Conservation (phyloP, 495 filamentous ascomycete genomes). For the Hyaloscypha variabilis region DNA sequence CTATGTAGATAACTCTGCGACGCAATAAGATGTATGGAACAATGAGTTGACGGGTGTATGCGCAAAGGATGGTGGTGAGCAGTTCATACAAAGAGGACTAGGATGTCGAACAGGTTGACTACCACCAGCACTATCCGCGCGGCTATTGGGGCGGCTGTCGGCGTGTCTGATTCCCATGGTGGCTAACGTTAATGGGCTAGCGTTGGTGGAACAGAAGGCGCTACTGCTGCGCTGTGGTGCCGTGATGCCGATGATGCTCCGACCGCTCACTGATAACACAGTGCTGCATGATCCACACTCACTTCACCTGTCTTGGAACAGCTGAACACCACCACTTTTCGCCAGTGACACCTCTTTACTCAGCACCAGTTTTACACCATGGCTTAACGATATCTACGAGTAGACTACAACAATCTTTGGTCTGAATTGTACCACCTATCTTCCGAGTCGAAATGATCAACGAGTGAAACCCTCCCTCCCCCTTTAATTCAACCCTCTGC, state of each 20-base stretch:
- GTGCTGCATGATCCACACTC: background rate
- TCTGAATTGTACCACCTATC: background rate
- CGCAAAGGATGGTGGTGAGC: background rate
- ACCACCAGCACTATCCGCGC: too few relatives aligned
- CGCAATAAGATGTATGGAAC: background rate
- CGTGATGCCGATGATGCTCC: background rate
- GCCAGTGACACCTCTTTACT: background rate
- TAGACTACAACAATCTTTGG: background rate
- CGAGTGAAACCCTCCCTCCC: constrained; percentile 4
- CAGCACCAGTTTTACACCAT: background rate
- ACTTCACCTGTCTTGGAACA: background rate
- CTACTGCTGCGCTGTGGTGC: background rate
- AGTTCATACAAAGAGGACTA: background rate
- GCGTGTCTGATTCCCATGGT: background rate
- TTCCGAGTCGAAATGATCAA: constrained; percentile 12
- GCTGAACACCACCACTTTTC: background rate
- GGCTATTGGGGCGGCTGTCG: too few relatives aligned
- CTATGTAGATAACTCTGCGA: background rate
- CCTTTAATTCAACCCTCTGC: background rate
- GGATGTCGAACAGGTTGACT: too few relatives aligned
- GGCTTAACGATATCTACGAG: background rate
- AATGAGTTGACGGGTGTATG: background rate
- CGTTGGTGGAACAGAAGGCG: too few relatives aligned
- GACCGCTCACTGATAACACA: constrained; percentile 1
- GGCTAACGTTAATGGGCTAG: background rate